Conservation (phyloP, 1,284 basidiomycete species). For the Malassezia brasiliensis region DNA sequence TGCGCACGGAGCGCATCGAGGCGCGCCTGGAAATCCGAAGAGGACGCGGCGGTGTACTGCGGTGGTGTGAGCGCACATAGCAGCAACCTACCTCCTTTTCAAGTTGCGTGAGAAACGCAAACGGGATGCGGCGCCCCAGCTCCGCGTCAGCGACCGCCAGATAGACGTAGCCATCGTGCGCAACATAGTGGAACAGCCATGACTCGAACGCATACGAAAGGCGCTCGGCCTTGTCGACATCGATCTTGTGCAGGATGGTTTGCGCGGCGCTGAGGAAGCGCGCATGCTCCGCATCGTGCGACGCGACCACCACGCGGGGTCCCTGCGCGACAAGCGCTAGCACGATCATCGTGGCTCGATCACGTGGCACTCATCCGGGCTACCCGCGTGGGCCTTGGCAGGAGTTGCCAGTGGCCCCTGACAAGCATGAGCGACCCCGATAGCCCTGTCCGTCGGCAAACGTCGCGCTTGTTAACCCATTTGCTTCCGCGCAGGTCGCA, state of each 20-base stretch:
- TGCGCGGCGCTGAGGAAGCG: constrained; percentile 60
- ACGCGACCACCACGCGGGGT: constrained; percentile 28
- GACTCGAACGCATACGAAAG: constrained; percentile 64
- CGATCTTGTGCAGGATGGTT: constrained; percentile 86
- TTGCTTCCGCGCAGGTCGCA: background rate
- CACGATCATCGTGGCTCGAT: constrained; percentile 27
- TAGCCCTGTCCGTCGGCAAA: background rate
- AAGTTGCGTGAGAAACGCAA: constrained; percentile 78
- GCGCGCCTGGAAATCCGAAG: constrained; percentile 10
- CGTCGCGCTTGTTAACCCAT: background rate
- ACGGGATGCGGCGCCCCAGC: constrained; percentile 68
- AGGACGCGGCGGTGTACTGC: background rate
- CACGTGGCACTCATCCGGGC: background rate
- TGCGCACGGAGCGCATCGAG: constrained; percentile 52
- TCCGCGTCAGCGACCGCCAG: constrained; percentile 83
- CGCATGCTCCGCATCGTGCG: constrained; percentile 30
- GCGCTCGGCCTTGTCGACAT: constrained; percentile 75
- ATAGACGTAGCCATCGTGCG: constrained; percentile 57
- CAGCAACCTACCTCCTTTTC: constrained; percentile 58
- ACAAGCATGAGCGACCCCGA: background rate
- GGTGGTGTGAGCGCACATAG: background rate
- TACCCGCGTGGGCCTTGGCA: no score
- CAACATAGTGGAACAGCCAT: constrained; percentile 80
- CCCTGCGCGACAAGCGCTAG: constrained; percentile 39
- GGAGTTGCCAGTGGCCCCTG: no score